Conservation (phyloP, 768 basidiomycete genomes). For the Butyriboletus loyo region DNA sequence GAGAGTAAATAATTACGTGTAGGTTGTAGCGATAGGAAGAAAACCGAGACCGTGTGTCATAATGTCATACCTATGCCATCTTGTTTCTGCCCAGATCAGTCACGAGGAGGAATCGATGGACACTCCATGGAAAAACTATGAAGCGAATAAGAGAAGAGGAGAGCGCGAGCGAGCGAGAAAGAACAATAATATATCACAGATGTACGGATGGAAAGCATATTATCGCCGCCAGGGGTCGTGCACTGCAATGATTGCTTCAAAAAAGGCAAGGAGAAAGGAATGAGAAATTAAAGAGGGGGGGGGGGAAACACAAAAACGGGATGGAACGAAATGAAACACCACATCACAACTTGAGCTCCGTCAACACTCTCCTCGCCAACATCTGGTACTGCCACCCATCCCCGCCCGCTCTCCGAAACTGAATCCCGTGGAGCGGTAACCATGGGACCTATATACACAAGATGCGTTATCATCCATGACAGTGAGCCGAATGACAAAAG, state of each 20-base stretch:
- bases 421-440: conserved; percentile 91
- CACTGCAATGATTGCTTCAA: conserved; percentile 1
- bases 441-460: conserved; percentile 68
- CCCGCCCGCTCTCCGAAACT: conserved; percentile 87
- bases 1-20: conserved; percentile 4
- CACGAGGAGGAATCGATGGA: not conserved
- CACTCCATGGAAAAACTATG: not conserved
- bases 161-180: not conserved
- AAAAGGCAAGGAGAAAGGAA: not conserved
- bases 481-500: not conserved
- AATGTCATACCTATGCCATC: conserved; percentile 1
- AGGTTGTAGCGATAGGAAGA: not conserved
- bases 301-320: not conserved
- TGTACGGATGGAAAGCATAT: conserved; percentile 20
- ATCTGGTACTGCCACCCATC: conserved; percentile 98
- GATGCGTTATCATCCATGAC: not conserved
- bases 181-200: conserved; percentile 20
- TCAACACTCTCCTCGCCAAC: conserved; percentile 84
- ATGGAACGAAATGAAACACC: not conserved
- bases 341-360: conserved; percentile 78
- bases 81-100: conserved; percentile 3
- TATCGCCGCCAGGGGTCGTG: conserved; percentile 18
- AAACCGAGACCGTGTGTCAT: not conserved
- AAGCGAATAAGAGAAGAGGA: not conserved
- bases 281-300: not conserved